These are phyloP conservation scores for Fusarium fujikuroi DNA, from an alignment of 2,329 filamentous ascomycete genomes.

Conservation along the genomic window DNA sequence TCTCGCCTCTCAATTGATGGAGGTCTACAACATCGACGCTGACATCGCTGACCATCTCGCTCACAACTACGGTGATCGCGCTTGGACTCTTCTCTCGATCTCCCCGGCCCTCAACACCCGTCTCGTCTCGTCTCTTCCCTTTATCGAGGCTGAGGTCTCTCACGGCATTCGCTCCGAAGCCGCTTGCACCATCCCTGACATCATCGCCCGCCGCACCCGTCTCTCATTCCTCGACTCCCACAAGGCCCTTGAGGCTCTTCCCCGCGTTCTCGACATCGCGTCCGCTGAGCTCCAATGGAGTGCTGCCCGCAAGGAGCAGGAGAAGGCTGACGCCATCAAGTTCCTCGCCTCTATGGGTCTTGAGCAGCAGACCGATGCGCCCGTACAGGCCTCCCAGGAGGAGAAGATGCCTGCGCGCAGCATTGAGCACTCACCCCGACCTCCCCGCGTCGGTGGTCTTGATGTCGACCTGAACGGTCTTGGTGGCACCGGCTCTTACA, in stretches of 20 bases:
- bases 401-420: slow-evolving; percentile 18
- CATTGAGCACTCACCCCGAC: slow-evolving; percentile 9
- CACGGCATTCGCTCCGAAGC: slow-evolving; percentile 79
- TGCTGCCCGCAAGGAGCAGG: slow-evolving; percentile 63
- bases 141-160: slow-evolving; percentile 78
- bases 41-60: slow-evolving; percentile 57
- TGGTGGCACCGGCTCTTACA: slow-evolving; percentile 17
- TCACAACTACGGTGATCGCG: slow-evolving; percentile 63
- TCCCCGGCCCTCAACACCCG: slow-evolving; percentile 64
- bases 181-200: slow-evolving; percentile 76
- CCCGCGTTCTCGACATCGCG: slow-evolving; percentile 78
- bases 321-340: slow-evolving; percentile 63
- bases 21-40: slow-evolving; percentile 51
- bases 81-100: slow-evolving; percentile 76
- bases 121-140: slow-evolving; percentile 74
- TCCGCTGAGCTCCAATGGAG: slow-evolving; percentile 75
- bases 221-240: slow-evolving; percentile 81
- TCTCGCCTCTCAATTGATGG: slow-evolving; percentile 49
- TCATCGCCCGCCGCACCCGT: slow-evolving; percentile 75
- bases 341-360: slow-evolving; percentile 61
- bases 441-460: slow-evolving; percentile 19
- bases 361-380: slow-evolving; percentile 32
- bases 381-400: slow-evolving; percentile 8
- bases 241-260: slow-evolving; percentile 74
- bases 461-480: slow-evolving; percentile 32